A percentile compares a stretch with the other conserved stretches of the same genome.
Conservation (phyloP, 179 eudicot species). For the Spergularia azorica region DNA sequence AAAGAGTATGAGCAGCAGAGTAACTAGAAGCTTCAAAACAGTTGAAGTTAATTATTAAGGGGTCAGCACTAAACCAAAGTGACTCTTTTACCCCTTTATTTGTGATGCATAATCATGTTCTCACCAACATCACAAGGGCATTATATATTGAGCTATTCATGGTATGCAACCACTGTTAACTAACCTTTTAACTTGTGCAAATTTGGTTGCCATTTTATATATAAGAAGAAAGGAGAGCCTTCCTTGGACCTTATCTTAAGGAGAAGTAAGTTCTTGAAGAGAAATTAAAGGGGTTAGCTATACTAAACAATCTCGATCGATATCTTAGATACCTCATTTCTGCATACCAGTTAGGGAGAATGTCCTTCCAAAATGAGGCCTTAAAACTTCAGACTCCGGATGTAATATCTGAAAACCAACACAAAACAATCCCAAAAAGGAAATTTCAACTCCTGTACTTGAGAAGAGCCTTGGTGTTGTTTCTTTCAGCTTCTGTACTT, state of each 20-base stretch:
- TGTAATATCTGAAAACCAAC: neutral
- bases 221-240: neutral
- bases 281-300: neutral
- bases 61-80: neutral
- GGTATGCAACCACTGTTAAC: neutral
- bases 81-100: conserved; percentile 1
- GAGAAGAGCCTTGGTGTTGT: conserved; percentile 16
- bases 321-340: neutral
- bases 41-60: neutral
- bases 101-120: neutral
- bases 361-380: conserved; percentile 8
- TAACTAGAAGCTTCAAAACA: conserved; percentile 25
- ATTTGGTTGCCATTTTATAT: neutral
- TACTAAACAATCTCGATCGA: neutral
- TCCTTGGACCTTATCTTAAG: neutral
- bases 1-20: no score
- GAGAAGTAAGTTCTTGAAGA: neutral
- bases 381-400: neutral
- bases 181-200: no score
- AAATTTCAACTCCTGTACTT: neutral
- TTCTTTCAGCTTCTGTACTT: conserved; percentile 20
- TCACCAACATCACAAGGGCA: neutral
- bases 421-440: neutral
- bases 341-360: neutral
- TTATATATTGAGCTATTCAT: neutral